Base-by-base conservation (phyloP, 1,284 basidiomycete genomes). In the Apiotrichum laibachii region DNA sequence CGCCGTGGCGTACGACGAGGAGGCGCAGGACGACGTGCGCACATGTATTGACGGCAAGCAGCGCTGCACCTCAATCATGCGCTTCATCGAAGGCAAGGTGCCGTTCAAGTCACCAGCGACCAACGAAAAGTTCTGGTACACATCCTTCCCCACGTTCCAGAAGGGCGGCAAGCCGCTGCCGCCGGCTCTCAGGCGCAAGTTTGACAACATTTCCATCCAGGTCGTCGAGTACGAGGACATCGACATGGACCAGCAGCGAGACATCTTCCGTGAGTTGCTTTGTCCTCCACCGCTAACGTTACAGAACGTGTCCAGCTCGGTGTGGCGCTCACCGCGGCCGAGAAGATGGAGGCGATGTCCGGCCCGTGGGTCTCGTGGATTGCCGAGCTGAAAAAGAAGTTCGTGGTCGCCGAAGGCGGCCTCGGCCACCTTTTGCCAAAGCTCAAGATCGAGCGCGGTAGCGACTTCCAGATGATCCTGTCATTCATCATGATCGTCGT, bases 21-120 rank as follows among this genome's bases (percentile, higher is more conserved):
- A 62, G 26, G 44, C 55, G 15, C 56, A 62, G 4, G 59, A 64
- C 12, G 67, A 72, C n/a, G 55, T 16, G 18, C 67, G 69, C 18
- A 59, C 69, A 13, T 75, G 73, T 51, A 76, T 78, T 59, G 76
- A 78, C 58, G 76, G 76, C 51, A 78, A 78, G 56, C 76, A 78
- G 53, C 68, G 76, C 35, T 73, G 72, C 52, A 72, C 75, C 0
- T 68, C 72, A 3, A 71, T 78, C 50, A 15, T 56, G 18, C 22
- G 56, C 10, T 77, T 78, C 57, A 74, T 76, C 62, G 66, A 67
- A 48, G 76, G 76, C 44, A 57, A 67, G 47, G 71, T 75, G 39
- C 71, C 70, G 12, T 73, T 69, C 61, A 50, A 59, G 31, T 62
- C 67, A 5, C 66, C 67, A 10, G 49, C 50, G 11, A 70, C 67